These are phyloP conservation scores for Tetraselmis striata DNA, from an alignment of 139 green algal genomes.

Conservation along the genomic window DNA sequence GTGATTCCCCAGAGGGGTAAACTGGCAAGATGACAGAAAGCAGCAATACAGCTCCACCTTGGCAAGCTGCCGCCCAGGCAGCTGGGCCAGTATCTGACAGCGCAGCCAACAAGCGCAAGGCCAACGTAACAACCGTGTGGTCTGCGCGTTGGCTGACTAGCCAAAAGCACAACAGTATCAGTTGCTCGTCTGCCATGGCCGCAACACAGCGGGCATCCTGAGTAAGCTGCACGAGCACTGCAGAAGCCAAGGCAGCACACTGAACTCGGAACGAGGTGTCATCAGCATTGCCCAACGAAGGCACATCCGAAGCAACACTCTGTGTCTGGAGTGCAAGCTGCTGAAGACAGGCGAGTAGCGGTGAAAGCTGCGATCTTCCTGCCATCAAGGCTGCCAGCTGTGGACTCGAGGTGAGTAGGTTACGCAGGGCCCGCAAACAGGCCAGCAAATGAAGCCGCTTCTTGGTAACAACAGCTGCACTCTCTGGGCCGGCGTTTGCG, in stretches of 20 bases:
- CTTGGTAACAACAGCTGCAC: background rate
- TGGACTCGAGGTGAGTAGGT: constrained; percentile 53
- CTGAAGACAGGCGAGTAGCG: constrained; percentile 59
- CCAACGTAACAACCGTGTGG: constrained; percentile 21
- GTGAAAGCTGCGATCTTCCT: constrained; percentile 51
- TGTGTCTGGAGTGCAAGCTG: background rate
- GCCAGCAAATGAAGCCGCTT: constrained; percentile 28
- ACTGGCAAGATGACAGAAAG: constrained; percentile 60
- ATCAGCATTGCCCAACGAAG: background rate
- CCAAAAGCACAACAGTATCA: constrained; percentile 48
- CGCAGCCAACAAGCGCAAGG: constrained; percentile 56
- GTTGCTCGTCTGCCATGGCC: constrained; percentile 45
- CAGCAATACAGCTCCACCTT: constrained; percentile 68
- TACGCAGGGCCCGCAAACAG: constrained; percentile 35
- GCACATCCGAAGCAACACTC: constrained; percentile 1
- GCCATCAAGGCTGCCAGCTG: constrained; percentile 67
- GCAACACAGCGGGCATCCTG: constrained; percentile 58
- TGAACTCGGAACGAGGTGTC: constrained; percentile 8
- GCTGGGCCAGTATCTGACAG: constrained; percentile 29
- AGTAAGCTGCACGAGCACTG: constrained; percentile 48
- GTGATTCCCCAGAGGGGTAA: background rate
- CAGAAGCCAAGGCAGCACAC: constrained; percentile 36
- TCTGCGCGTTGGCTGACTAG: constrained; percentile 47
- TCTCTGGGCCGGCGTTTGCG: background rate
- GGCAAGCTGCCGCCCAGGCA: constrained; percentile 45